Conservation (phyloP, 768 basidiomycete species). For the Hypholoma fasciculare region DNA sequence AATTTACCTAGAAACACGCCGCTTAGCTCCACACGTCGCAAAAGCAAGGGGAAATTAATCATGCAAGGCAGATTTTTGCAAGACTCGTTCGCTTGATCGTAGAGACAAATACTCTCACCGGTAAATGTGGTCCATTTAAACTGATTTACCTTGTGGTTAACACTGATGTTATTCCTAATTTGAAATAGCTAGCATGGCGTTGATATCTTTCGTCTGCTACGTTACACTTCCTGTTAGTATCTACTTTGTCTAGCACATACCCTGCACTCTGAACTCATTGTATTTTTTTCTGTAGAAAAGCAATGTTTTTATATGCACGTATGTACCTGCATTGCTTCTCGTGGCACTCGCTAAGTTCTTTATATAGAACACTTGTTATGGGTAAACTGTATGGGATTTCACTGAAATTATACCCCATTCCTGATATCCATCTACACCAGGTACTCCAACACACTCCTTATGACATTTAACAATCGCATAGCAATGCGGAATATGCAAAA, state of each 20-base stretch:
- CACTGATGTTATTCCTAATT: neutral
- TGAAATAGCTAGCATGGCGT: slow-evolving; percentile 5
- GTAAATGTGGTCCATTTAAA: neutral
- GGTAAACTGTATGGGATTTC: slow-evolving; percentile 2
- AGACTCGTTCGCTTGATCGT: slow-evolving; percentile 9
- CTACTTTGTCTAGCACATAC: neutral
- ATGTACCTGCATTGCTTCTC: neutral
- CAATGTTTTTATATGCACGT: slow-evolving; percentile 8
- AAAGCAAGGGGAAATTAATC: neutral
- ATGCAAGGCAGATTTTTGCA: slow-evolving; percentile 9
- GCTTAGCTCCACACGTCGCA: slow-evolving; percentile 4
- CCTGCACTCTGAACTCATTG: too few relatives aligned
- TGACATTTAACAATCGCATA: slow-evolving; percentile 13
- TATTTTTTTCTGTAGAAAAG: neutral
- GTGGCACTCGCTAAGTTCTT: neutral
- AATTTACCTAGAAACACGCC: neutral
- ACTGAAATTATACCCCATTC: neutral
- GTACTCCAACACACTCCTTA: slow-evolving; percentile 12
- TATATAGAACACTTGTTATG: slow-evolving; percentile 5
- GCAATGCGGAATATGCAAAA: slow-evolving; percentile 1
- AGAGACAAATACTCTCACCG: slow-evolving; percentile 11
- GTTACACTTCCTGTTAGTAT: slow-evolving; percentile 5
- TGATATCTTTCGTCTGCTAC: slow-evolving; percentile 11
- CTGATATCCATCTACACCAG: neutral
- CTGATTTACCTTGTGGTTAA: neutral